phyloP scores from a whole-genome alignment of 2,329 filamentous ascomycete genomes.

The Pseudocercospora fijiensis region DNA sequence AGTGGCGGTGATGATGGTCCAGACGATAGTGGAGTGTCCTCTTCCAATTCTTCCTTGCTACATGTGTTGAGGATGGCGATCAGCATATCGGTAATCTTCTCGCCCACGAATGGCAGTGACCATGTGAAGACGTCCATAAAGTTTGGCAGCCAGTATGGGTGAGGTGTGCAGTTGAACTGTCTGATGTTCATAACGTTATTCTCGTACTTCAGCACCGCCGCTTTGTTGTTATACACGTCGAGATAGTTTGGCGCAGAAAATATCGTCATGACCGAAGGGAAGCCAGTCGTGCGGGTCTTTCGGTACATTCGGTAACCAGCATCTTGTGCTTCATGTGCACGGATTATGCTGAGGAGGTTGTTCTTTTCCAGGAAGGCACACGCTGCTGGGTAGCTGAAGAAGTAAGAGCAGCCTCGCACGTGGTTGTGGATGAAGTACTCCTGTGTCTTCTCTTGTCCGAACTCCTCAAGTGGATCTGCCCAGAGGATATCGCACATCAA shows the following conservation, averaged over 20 bases:
- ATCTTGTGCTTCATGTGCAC: conserved; percentile 97
- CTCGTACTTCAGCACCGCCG: conserved; percentile 96
- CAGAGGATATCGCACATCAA: conserved; percentile 99
- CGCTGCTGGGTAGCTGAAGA: conserved; percentile 96
- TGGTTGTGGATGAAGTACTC: conserved; percentile 99
- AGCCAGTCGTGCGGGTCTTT: conserved; percentile 95
- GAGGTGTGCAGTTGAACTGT: conserved; percentile 98
- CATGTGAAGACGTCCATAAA: conserved; percentile 99
- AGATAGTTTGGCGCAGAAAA: conserved; percentile 99
- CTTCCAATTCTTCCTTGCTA: conserved; percentile 95
- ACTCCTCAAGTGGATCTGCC: conserved; percentile 97
- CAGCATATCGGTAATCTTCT: conserved; percentile 98
- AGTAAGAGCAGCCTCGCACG: conserved; percentile 97
- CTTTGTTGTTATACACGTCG: conserved; percentile 99
- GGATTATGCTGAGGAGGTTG: conserved; percentile 93
- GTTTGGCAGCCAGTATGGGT: conserved; percentile 99
- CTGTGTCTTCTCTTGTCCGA: conserved; percentile 96
- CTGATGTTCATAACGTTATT: conserved; percentile 99
- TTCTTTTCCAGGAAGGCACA: conserved; percentile 99
- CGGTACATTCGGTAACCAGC: conserved; percentile 99
- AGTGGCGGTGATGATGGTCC: conserved; percentile 72
- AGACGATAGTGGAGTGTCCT: conserved; percentile 75
- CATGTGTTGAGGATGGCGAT: conserved; percentile 97
- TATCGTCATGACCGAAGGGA: conserved; percentile 99
- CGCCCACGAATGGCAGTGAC: conserved; percentile 96